Evolutionary conservation across 2,329 filamentous ascomycete genomes (phyloP).

Genomic region (Aureobasidium namibiae): DNA sequence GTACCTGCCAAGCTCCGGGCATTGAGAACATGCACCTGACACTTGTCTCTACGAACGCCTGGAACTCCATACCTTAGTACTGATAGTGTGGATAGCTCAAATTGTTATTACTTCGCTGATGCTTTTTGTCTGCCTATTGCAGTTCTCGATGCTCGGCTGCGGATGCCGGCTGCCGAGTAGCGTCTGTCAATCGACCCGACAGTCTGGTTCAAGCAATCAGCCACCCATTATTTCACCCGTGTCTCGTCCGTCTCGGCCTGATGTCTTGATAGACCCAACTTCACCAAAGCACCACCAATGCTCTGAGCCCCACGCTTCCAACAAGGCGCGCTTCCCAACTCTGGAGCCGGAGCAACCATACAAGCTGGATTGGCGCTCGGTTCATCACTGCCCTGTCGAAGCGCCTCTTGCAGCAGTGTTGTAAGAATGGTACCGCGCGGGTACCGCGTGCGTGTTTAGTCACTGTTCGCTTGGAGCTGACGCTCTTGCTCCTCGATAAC

Average conservation of each 20-base stretch:
- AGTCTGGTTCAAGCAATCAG: neutral
- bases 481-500: conserved; percentile 30
- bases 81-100: conserved; percentile 1
- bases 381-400: neutral
- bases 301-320: neutral
- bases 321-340: neutral
- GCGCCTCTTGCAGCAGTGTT: neutral
- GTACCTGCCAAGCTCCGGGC: neutral
- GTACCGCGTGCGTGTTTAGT: neutral
- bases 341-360: neutral
- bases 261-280: neutral
- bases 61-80: neutral
- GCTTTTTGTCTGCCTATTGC: conserved; percentile 3
- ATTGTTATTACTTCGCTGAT: neutral
- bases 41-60: neutral
- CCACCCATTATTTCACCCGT: neutral
- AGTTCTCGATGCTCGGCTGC: conserved; percentile 10
- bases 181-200: neutral
- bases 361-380: neutral
- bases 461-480: neutral
- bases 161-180: conserved; percentile 7
- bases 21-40: conserved; percentile 1
- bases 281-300: too few species aligned
- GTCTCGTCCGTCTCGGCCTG: neutral
- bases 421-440: neutral